Evolutionary conservation across 345 rosid genomes (phyloP), one percentile per base, ranked within the genome.

Genomic region (Eucalyptus erythrocorys): DNA sequence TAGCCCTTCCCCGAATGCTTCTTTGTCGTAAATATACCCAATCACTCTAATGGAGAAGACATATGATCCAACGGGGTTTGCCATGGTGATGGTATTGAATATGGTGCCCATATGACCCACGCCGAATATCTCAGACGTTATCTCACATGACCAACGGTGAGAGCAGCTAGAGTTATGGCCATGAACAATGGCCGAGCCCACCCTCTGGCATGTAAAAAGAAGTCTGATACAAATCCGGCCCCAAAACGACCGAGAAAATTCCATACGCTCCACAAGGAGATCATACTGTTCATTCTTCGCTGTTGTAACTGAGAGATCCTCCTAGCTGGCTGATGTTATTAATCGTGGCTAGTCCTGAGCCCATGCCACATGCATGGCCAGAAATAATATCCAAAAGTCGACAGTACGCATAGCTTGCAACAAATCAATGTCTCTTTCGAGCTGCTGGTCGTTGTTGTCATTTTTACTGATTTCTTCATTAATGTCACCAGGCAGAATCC

Each of bases 281-380:
- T 91, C 49, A 93, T 85, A 19, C 93, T 84, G 87, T 89, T 92
- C 34, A 90, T 87, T 90, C 92, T 19, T 66, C 50, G 66, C 90
- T 92, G 13, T 91, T 66, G 88, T 94, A 94, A 64, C 94, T 93
- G 30, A 94, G 92, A 84, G 95, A 91, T 64, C 88, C 92, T 86
- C 95, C 96, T 21, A 95, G 88, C 88, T 95, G 95, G 92, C 94
- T 87, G n/a, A 95, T 84, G 86, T 94, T 94, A 80, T 94, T 93
- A 32, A 93, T 89, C 3, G 94, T 92, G 32, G 94, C 93, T 24
- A 94, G 94, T 61, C 96, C 96, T 6, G 95, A 91, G 12, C 95
- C 95, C 93, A 93, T 90, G 43, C 96, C 95, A 68, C 95, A 94
- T 71, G 93, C 92, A 93, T 92, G 22, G 94, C 90, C 47, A 93